Conservation (phyloP, 2,329 filamentous ascomycete genomes). For the Colletotrichum liriopes region DNA sequence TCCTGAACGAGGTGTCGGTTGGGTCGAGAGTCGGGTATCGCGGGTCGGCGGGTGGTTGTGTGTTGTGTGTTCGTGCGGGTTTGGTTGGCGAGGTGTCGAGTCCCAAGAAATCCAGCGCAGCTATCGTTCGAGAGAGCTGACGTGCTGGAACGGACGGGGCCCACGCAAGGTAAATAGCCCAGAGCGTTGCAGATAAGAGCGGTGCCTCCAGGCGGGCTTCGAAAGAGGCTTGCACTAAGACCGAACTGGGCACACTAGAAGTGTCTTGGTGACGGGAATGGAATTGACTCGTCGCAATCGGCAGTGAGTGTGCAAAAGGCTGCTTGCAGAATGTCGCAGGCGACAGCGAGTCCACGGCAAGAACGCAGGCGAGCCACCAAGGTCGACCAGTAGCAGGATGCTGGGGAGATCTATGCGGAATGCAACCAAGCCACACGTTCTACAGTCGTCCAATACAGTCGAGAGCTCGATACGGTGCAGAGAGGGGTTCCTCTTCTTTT, state of each 20-base stretch:
- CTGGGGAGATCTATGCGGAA: constrained; percentile 40
- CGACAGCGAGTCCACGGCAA: constrained; percentile 15
- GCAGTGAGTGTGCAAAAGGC: constrained; percentile 26
- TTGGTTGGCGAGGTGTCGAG: constrained; percentile 7
- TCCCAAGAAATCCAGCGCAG: background rate
- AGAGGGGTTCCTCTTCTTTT: background rate
- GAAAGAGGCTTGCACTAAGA: constrained; percentile 40
- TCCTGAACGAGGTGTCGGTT: background rate
- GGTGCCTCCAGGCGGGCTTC: constrained; percentile 7
- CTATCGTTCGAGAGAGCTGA: background rate
- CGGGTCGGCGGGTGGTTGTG: background rate
- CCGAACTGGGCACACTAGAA: constrained; percentile 35
- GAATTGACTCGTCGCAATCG: constrained; percentile 43
- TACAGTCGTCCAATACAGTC: constrained; percentile 16
- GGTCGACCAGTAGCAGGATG: constrained; percentile 26
- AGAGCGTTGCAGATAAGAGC: constrained; percentile 33
- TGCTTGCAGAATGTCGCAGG: constrained; percentile 41
- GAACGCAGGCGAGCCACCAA: constrained; percentile 30
- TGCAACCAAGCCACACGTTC: constrained; percentile 40
- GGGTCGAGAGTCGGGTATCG: background rate
- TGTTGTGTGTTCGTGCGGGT: background rate
- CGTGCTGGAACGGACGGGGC: constrained; percentile 22
- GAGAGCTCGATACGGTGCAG: constrained; percentile 1
- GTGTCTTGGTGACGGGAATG: constrained; percentile 44
- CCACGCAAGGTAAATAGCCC: constrained; percentile 40